These are phyloP conservation scores for Knoxdaviesia proteae DNA, from an alignment of 2,329 filamentous ascomycete species.

Conservation along the genomic window DNA sequence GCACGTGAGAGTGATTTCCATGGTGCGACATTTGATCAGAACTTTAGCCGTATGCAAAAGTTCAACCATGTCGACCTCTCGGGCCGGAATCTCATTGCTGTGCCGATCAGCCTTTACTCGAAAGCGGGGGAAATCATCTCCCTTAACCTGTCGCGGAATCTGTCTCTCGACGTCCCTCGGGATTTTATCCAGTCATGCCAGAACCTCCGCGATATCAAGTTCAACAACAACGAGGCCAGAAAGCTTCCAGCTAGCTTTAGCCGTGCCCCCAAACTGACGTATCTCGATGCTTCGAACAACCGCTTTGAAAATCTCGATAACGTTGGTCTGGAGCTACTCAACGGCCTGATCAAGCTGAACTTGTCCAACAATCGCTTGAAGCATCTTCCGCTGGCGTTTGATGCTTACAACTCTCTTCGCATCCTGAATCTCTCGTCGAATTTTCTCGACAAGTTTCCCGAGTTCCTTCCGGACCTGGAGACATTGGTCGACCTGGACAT, in stretches of 20 bases:
- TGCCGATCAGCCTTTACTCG: conserved; percentile 83
- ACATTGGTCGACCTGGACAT: conserved; percentile 83
- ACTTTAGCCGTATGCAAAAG: conserved; percentile 62
- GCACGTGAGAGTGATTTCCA: conserved; percentile 64
- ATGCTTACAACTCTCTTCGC: conserved; percentile 55
- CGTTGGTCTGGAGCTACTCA: conserved; percentile 56
- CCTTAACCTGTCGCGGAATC: conserved; percentile 77
- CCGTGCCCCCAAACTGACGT: conserved; percentile 61
- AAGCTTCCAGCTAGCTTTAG: conserved; percentile 68
- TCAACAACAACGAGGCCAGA: conserved; percentile 80
- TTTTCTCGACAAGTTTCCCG: conserved; percentile 64
- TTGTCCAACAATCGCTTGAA: conserved; percentile 83
- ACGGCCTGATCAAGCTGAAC: conserved; percentile 68
- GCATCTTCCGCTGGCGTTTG: conserved; percentile 62
- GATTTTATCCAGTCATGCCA: conserved; percentile 92
- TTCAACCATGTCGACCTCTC: conserved; percentile 87
- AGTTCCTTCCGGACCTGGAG: conserved; percentile 63
- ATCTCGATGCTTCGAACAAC: conserved; percentile 90
- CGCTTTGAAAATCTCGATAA: conserved; percentile 70
- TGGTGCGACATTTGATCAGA: conserved; percentile 22
- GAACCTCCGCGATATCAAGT: conserved; percentile 86
- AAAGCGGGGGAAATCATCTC: conserved; percentile 86
- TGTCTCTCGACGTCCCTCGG: conserved; percentile 79
- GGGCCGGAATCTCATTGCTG: conserved; percentile 77
- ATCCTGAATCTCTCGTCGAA: conserved; percentile 89